A percentile compares a stretch with the other conserved stretches of the same genome.
Conservation (phyloP, 306 rosid species). For the Chamaecrista fasciculata region DNA sequence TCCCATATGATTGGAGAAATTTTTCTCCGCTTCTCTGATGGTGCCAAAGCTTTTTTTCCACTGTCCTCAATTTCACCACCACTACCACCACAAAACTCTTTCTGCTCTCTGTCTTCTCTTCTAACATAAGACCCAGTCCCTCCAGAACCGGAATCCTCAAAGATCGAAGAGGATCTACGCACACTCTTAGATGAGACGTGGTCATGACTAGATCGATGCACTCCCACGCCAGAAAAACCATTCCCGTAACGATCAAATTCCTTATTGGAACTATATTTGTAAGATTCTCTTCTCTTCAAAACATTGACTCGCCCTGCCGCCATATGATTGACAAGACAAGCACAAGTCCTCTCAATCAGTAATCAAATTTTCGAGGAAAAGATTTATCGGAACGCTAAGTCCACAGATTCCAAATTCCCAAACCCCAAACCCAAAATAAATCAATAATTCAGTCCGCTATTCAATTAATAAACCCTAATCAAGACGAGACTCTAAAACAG, state of each 20-base stretch:
- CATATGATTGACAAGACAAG: constrained; percentile 67
- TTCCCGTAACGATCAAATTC: constrained; percentile 32
- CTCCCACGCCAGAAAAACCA: constrained; percentile 26
- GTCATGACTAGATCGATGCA: neutral
- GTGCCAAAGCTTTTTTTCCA: constrained; percentile 24
- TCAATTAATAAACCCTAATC: constrained; percentile 30
- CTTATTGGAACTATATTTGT: constrained; percentile 30
- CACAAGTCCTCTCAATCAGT: constrained; percentile 54
- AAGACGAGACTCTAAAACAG: neutral
- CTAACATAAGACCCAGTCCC: constrained; percentile 22
- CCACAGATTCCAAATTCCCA: constrained; percentile 22
- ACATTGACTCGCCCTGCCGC: constrained; percentile 68
- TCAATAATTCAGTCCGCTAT: neutral
- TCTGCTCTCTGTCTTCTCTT: constrained; percentile 35
- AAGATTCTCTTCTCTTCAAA: constrained; percentile 49
- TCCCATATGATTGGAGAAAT: constrained; percentile 66
- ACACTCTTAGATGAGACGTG: constrained; percentile 17
- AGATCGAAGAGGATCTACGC: neutral
- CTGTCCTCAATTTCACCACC: constrained; percentile 24
- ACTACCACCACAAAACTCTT: constrained; percentile 23
- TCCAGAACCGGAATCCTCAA: constrained; percentile 7
- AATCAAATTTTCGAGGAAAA: constrained; percentile 37
- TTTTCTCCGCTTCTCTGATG: constrained; percentile 63
- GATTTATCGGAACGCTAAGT: constrained; percentile 25
- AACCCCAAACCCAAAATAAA: constrained; percentile 34